Evolutionary conservation across 2,329 filamentous ascomycete genomes (phyloP), one percentile per base, ranked within the genome.

Genomic region (Botrytis porri): DNA sequence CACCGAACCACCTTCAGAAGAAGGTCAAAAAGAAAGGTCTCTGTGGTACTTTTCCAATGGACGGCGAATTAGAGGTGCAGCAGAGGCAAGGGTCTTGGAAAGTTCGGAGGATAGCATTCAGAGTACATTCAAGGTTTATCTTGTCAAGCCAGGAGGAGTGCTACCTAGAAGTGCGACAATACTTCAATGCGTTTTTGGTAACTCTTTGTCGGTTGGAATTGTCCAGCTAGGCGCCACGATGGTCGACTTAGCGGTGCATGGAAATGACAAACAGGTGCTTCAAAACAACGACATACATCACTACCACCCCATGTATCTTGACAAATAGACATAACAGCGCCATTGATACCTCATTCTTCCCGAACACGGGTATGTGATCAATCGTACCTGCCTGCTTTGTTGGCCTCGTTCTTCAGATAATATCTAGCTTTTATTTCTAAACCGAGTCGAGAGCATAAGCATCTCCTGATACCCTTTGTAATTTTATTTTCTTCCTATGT

Each of bases 71-170:
- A 66, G 64, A 66, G 64, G 64, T 7, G 22, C n/a, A 37, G 64
- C 35, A 51, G 64, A 66, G 43, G 45, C 41, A 66, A 66, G 32
- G 45, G 43, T 66, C 25, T 18, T 66, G 32, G 64, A 51, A 16
- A n/a, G 22, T 51, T 35, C 41, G 5, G 64, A 51, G 25, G 32
- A 51, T 32, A 29, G 29, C 20, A 18, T 32, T 14, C 35, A 48
- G 43, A 29, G 22, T 51, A 22, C 45, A 35, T 66, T 66, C 25
- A 51, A 16, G 20, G 64, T 54, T 51, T 22, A 64, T 43, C 62
- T 64, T 29, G 62, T 64, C 62, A 54, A 67, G 37, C 64, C 64
- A 20, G 64, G 43, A 48, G 64, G 32, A 25, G 64, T 67, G 14
- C 25, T 67, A 18, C 64, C 64, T 25, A 67, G 32, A 29, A 54